phyloP scores from a whole-genome alignment of 2,329 filamentous ascomycete species.

The Torrubiellomyces zombiae region DNA sequence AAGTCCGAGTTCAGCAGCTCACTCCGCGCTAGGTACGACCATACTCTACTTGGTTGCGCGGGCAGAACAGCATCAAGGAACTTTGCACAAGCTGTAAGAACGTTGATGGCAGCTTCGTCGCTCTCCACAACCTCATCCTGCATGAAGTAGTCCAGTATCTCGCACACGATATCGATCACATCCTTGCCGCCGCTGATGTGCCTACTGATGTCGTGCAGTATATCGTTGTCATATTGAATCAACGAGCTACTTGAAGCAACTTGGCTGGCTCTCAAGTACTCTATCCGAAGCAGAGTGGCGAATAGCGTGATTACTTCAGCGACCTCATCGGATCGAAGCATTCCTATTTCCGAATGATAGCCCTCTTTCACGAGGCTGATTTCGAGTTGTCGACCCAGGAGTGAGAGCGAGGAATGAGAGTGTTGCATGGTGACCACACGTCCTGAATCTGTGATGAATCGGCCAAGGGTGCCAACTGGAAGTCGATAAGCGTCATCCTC shows the following conservation, averaged over 20 bases:
- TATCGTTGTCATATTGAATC: slow-evolving; percentile 17
- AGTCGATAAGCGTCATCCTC: slow-evolving; percentile 42
- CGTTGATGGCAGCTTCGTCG: slow-evolving; percentile 48
- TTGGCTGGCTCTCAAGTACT: slow-evolving; percentile 20
- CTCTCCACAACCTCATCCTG: slow-evolving; percentile 39
- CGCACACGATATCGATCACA: slow-evolving; percentile 65
- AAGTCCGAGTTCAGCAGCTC: slow-evolving; percentile 63
- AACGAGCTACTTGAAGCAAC: slow-evolving; percentile 15
- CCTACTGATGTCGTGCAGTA: slow-evolving; percentile 39
- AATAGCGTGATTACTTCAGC: slow-evolving; percentile 61
- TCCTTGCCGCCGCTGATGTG: slow-evolving; percentile 46
- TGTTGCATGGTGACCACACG: slow-evolving; percentile 65
- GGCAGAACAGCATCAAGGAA: slow-evolving; percentile 61
- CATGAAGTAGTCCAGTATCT: slow-evolving; percentile 61
- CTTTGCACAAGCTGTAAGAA: slow-evolving; percentile 55
- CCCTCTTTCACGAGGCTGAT: slow-evolving; percentile 43
- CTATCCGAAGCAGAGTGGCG: slow-evolving; percentile 47
- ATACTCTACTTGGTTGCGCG: slow-evolving; percentile 68
- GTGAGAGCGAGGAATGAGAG: slow-evolving; percentile 61
- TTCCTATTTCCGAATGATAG: slow-evolving; percentile 33
- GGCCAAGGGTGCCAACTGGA: slow-evolving; percentile 47
- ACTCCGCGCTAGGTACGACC: slow-evolving; percentile 76
- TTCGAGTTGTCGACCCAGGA: slow-evolving; percentile 62
- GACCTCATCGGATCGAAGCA: slow-evolving; percentile 42
- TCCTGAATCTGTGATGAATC: slow-evolving; percentile 61